Evolutionary conservation across 148 eudicot species (phyloP).

Genomic region (Fagopyrum tataricum): DNA sequence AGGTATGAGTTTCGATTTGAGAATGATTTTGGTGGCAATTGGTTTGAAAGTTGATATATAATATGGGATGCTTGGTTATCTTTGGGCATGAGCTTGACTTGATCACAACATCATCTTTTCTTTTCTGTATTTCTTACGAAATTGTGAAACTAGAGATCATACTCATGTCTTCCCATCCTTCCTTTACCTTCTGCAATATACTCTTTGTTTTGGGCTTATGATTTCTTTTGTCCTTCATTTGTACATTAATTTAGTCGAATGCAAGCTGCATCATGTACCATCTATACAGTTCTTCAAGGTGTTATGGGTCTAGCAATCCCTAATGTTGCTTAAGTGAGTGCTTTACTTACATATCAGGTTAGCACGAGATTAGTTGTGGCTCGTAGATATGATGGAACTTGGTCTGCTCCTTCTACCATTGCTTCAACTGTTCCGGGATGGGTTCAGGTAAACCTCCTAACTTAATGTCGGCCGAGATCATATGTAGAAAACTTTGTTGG

Average conservation of each 20-base stretch:
- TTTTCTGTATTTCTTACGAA: background rate
- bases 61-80: background rate
- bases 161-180: too few relatives aligned
- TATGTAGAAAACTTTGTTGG: background rate
- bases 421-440: constrained; percentile 88
- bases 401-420: constrained; percentile 99
- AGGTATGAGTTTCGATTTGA: background rate
- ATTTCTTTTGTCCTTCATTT: background rate
- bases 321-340: constrained; percentile 88
- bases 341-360: constrained; percentile 73
- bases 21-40: background rate
- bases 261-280: constrained; percentile 41
- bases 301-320: constrained; percentile 91
- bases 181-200: too few relatives aligned
- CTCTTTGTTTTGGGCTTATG: background rate
- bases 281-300: constrained; percentile 75
- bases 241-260: background rate
- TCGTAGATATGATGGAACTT: constrained; percentile 85
- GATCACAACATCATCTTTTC: background rate
- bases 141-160: background rate
- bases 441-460: constrained; percentile 68
- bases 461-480: background rate
- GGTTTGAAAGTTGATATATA: background rate
- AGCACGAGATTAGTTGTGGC: constrained; percentile 96
- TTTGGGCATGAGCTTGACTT: background rate